Evolutionary conservation across 2,329 filamentous ascomycete genomes (phyloP).

Genomic region (Simplicillium sp.): DNA sequence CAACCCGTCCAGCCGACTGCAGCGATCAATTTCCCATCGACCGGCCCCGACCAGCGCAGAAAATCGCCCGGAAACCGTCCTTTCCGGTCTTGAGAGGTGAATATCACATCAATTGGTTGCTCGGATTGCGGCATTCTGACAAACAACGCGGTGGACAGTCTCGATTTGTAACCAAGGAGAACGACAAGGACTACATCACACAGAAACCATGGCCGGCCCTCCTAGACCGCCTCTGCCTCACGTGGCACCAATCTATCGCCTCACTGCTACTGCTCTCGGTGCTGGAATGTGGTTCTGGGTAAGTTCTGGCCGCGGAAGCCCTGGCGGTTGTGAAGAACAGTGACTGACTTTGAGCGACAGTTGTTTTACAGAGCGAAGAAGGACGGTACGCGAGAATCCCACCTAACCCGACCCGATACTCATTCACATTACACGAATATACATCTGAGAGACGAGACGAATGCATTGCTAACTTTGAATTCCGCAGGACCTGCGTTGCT

Average conservation of each 20-base stretch:
- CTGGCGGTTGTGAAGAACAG: not conserved
- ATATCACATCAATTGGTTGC: no score
- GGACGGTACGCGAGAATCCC: slow-evolving; percentile 52
- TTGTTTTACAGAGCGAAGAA: slow-evolving; percentile 95
- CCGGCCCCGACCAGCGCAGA: no score
- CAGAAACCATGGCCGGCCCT: slow-evolving; percentile 18
- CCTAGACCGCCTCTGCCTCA: slow-evolving; percentile 35
- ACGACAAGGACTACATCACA: not conserved
- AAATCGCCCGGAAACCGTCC: no score
- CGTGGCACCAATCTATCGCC: slow-evolving; percentile 61
- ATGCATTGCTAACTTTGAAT: not conserved
- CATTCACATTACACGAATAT: not conserved
- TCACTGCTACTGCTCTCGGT: slow-evolving; percentile 76
- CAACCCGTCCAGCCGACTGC: no score
- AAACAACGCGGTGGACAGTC: no score
- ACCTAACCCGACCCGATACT: not conserved
- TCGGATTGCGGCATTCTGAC: no score
- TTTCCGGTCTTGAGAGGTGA: no score
- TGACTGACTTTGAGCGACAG: slow-evolving; percentile 32
- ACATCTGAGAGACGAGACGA: slow-evolving; percentile 5
- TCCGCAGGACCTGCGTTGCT: slow-evolving; percentile 60
- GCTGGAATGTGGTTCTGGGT: slow-evolving; percentile 99
- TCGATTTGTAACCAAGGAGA: no score
- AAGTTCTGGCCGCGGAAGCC: slow-evolving; percentile 25
- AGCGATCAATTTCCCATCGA: no score